Base-by-base conservation (phyloP, 495 filamentous ascomycete species). In the Penicillium cataractarum region DNA sequence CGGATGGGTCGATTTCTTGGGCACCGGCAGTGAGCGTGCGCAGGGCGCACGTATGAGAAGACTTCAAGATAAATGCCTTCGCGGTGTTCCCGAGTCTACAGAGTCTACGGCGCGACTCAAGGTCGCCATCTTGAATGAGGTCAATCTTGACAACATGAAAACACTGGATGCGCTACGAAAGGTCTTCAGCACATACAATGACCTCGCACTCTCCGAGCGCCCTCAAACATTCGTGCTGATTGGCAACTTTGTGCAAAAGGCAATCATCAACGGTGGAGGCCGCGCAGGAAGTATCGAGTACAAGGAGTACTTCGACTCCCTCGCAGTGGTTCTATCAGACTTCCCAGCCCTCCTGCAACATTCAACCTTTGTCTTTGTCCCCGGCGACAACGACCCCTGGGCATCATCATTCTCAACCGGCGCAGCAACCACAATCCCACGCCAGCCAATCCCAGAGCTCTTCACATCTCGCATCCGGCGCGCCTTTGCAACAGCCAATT, bases 321-420 rank as follows among this genome's bases (percentile, higher is more conserved):
- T 99, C 19, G 93, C 95, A 2, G 85, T 88, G 17, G 83, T 90
- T 1, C 78, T 99, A n/a, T 81, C 90, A 8, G 92, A 98, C 44
- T 97, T 91, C 73, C 92, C 90, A n/a, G 81, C 83, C 0, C 79
- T 98, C 7, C 82, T 97, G n/a, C 87, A 88, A 35, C 78, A 83
- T 21, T 87, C 91, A 3, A 93, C 91, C 0, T 96, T 97, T 65
- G 76, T 97, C 13, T 97, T 98, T 66, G 90, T 99, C 0, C 95
- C 95, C 2, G 94, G 94, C 42, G 94, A 97, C 71, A 96, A 96
- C 72, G 95, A 99, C 71, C 92, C 93, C 12, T 99, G 95, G 95
- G 78, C 86, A 26, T 94, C 92, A 0, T 84, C 92, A 3, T 97
- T 97, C 74, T 89, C 89, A 2, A 88, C 86, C 13, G 95, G 95